These are phyloP conservation scores for Penicillium simplicissimum DNA, from an alignment of 495 filamentous ascomycete genomes.

Conservation along the genomic window DNA sequence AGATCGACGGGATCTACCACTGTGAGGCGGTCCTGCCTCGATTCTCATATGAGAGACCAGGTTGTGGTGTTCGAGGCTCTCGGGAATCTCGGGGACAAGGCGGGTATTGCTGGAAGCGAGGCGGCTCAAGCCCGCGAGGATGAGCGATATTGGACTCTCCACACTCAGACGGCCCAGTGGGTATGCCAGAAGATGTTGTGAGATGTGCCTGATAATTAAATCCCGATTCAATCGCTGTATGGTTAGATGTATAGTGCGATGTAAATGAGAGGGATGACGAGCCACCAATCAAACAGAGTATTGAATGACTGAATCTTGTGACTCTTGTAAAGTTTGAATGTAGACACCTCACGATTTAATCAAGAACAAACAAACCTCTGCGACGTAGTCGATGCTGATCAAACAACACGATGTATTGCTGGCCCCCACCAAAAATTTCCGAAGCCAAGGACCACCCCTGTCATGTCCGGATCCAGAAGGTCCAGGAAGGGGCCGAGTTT, in stretches of 20 bases:
- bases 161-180: conserved; percentile 77
- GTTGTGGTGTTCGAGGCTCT: conserved; percentile 80
- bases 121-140: conserved; percentile 36
- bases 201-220: background rate
- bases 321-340: background rate
- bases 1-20: background rate
- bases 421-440: conserved; percentile 6
- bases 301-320: background rate
- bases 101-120: conserved; percentile 23
- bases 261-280: background rate
- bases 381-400: background rate
- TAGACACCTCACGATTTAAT: background rate
- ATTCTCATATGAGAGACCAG: conserved; percentile 77
- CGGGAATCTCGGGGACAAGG: conserved; percentile 28
- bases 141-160: conserved; percentile 57
- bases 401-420: conserved; percentile 2
- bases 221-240: background rate
- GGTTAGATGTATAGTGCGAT: background rate
- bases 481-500: conserved; percentile 11
- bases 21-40: conserved; percentile 47
- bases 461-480: conserved; percentile 11
- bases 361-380: background rate
- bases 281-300: background rate
- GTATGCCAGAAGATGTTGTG: conserved; percentile 53
- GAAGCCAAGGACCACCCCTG: conserved; percentile 1